Evolutionary conservation across 352 stramenopile species (phyloP).

Genomic region (Phytopythium chamaehyphon): DNA sequence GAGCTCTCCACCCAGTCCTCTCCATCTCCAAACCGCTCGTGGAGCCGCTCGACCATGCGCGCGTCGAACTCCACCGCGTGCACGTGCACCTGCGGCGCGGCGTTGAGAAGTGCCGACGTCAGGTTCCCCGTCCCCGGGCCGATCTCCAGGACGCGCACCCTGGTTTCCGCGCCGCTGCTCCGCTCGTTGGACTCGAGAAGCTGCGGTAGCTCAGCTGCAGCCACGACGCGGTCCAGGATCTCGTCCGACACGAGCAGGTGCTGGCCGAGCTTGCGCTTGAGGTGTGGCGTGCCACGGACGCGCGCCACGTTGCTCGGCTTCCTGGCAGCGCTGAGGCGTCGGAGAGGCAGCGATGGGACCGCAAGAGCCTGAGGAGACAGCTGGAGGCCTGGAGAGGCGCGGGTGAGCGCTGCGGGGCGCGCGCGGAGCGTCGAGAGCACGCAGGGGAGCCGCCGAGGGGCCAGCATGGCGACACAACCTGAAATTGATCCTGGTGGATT

Average conservation of each 20-base stretch:
- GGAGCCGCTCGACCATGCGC: conserved; percentile 68
- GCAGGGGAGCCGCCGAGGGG: not conserved
- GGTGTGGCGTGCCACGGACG: conserved; percentile 51
- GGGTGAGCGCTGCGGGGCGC: not conserved
- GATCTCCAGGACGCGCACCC: conserved; percentile 75
- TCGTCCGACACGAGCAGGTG: conserved; percentile 68
- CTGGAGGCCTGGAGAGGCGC: not conserved
- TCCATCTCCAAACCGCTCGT: conserved; percentile 45
- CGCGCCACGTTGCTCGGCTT: conserved; percentile 31
- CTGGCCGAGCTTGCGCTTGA: conserved; percentile 83
- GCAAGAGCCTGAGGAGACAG: not conserved
- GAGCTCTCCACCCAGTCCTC: not conserved
- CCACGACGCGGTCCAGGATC: conserved; percentile 63
- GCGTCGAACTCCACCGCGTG: conserved; percentile 72
- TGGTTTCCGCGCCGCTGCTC: not conserved
- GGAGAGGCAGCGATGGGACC: not conserved
- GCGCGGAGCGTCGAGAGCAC: not conserved
- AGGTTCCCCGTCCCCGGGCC: conserved; percentile 83
- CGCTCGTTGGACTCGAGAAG: conserved; percentile 19
- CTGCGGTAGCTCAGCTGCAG: conserved; percentile 40
- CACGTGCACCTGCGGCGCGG: conserved; percentile 41
- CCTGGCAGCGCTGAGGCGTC: not conserved
- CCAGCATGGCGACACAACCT: not conserved
- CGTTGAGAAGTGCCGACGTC: conserved; percentile 65
- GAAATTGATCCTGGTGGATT: no score